phyloP scores from a whole-genome alignment of 1,284 basidiomycete genomes.

The Malassezia japonica region DNA sequence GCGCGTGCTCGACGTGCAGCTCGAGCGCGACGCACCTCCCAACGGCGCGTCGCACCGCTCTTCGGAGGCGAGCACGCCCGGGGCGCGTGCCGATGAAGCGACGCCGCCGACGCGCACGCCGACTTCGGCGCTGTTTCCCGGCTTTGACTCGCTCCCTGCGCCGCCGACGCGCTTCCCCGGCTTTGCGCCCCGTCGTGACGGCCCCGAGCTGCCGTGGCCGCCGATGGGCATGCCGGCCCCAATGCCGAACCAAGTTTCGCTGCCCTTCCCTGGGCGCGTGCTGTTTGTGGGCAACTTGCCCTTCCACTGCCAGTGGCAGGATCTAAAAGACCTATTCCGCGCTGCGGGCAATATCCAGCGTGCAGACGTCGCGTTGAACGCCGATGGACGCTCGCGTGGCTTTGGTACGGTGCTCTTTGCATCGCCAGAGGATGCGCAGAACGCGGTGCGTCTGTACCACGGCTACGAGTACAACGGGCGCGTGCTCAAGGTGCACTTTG shows the following conservation, averaged over 20 bases:
- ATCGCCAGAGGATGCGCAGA: constrained; percentile 77
- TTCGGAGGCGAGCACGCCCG: not conserved
- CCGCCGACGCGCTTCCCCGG: not conserved
- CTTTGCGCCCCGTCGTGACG: not conserved
- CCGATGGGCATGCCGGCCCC: not conserved
- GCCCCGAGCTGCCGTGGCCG: not conserved
- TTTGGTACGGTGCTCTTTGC: constrained; percentile 88
- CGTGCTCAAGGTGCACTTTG: constrained; percentile 72
- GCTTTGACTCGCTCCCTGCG: not conserved
- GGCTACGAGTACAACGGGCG: constrained; percentile 74
- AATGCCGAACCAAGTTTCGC: not conserved
- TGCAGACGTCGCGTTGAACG: constrained; percentile 82
- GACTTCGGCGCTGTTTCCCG: not conserved
- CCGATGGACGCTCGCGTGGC: constrained; percentile 81
- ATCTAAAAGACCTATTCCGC: constrained; percentile 44
- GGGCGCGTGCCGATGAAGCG: no score
- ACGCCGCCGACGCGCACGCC: not conserved
- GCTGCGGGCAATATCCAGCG: constrained; percentile 65
- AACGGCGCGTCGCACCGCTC: not conserved
- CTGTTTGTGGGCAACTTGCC: constrained; percentile 46
- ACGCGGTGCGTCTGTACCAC: constrained; percentile 59
- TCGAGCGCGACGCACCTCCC: constrained; percentile 3
- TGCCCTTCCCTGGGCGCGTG: constrained; percentile 40
- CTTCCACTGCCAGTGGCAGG: constrained; percentile 48
- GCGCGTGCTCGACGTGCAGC: constrained; percentile 35